phyloP scores from a whole-genome alignment of 805 yeast genomes.

The Wickerhamiella sorbophila region DNA sequence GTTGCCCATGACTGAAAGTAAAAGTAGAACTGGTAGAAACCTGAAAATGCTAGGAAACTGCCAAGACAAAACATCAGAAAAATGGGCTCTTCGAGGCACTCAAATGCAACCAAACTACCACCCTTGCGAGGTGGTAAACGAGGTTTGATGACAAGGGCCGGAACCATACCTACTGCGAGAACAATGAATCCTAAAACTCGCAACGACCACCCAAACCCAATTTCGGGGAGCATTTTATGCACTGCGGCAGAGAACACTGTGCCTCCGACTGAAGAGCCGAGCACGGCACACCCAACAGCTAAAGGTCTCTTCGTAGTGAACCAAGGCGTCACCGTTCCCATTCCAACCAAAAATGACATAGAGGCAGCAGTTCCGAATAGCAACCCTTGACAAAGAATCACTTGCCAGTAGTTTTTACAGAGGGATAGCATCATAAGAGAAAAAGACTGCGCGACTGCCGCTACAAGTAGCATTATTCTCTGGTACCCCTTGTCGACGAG shows the following conservation, averaged over 20 bases:
- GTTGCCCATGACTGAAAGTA: conserved; percentile 24
- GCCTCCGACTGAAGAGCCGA: conserved; percentile 42
- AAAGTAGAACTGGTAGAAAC: conserved; percentile 24
- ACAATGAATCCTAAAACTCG: conserved; percentile 35
- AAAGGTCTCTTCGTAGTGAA: conserved; percentile 31
- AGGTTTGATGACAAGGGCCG: conserved; percentile 18
- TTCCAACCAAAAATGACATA: conserved; percentile 31
- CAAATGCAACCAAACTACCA: conserved; percentile 17
- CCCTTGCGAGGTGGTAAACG: conserved; percentile 22
- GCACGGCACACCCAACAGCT: conserved; percentile 34
- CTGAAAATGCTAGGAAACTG: conserved; percentile 20
- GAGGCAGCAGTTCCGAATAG: conserved; percentile 34
- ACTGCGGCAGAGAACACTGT: conserved; percentile 35
- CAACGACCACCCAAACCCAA: conserved; percentile 43
- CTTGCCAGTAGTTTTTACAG: conserved; percentile 34
- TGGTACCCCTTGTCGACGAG: conserved; percentile 21
- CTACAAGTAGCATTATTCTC: conserved; percentile 15
- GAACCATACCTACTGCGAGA: conserved; percentile 18
- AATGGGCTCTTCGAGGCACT: conserved; percentile 19
- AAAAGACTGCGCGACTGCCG: conserved; percentile 17
- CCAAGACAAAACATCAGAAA: conserved; percentile 18
- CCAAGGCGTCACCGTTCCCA: conserved; percentile 34
- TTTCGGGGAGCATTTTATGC: conserved; percentile 26
- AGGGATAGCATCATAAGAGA: conserved; percentile 24
- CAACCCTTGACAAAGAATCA: conserved; percentile 38